Evolutionary conservation across 495 filamentous ascomycete genomes (phyloP).

Genomic region (Corynascus novoguineensis): DNA sequence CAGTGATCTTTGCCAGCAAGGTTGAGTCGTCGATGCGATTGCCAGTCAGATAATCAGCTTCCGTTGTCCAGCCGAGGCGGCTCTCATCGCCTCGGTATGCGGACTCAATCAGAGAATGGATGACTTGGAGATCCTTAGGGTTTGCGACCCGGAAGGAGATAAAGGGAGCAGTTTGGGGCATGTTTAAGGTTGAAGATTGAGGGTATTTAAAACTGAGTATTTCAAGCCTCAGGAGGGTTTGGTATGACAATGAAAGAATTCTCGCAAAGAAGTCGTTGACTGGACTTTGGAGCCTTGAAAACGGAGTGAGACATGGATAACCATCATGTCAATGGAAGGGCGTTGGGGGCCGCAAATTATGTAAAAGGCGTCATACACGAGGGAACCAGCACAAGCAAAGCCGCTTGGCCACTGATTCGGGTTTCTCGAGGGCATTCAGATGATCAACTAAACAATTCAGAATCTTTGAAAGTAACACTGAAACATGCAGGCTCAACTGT

Average conservation of each 20-base stretch:
- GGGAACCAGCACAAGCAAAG: no score
- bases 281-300: no score
- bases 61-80: constrained; percentile 37
- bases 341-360: background rate
- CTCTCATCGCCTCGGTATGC: constrained; percentile 42
- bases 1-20: constrained; percentile 36
- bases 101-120: constrained; percentile 33
- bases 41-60: constrained; percentile 30
- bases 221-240: background rate
- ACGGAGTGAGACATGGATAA: background rate
- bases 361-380: no score
- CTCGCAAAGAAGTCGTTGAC: no score
- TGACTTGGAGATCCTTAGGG: background rate
- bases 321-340: constrained; percentile 5
- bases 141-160: constrained; percentile 13
- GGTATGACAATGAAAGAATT: no score
- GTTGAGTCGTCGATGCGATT: constrained; percentile 29
- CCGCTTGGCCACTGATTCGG: no score
- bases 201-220: background rate
- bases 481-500: no score
- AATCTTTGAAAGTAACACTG: no score
- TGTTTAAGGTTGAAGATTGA: background rate
- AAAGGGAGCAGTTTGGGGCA: no score
- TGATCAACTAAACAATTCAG: no score
- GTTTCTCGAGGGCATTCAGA: no score